Evolutionary conservation across 208 protist genomes (phyloP).

Genomic region (Trypanosoma mega): DNA sequence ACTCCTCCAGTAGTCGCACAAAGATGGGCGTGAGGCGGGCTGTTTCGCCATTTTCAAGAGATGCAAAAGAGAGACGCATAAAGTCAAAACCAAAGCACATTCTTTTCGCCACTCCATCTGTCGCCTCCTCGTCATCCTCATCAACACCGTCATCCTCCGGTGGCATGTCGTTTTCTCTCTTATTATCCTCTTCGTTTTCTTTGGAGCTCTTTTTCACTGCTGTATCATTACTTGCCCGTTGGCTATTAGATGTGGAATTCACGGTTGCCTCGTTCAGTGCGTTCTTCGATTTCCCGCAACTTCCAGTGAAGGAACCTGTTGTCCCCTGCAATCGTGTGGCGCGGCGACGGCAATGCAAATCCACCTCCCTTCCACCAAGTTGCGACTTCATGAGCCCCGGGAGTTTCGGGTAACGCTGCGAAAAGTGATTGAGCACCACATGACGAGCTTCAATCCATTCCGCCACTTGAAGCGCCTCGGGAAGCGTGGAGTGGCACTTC

Average conservation of each 20-base stretch:
- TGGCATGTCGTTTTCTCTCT: not conserved
- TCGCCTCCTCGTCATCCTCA: not conserved
- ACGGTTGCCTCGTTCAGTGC: too few relatives aligned
- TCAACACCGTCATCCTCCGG: not conserved
- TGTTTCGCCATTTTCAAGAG: conserved; percentile 37
- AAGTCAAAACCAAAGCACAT: conserved; percentile 91
- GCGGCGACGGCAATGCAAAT: conserved; percentile 31
- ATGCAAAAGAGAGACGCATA: conserved; percentile 70
- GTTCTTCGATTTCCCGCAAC: too few relatives aligned
- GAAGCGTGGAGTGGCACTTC: conserved; percentile 89
- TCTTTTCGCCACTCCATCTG: conserved; percentile 7
- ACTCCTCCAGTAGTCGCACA: conserved; percentile 80
- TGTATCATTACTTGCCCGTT: too few relatives aligned
- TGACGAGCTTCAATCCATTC: conserved; percentile 36
- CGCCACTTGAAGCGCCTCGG: conserved; percentile 77
- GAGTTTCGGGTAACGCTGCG: conserved; percentile 90
- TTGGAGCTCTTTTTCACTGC: too few relatives aligned
- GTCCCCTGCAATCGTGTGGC: not conserved
- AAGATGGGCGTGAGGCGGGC: conserved; percentile 48
- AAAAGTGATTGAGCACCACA: conserved; percentile 91
- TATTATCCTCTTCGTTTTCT: too few relatives aligned
- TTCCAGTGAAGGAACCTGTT: not conserved
- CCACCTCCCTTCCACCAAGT: conserved; percentile 34
- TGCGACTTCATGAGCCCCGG: conserved; percentile 58
- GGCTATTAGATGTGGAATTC: too few relatives aligned